Base-by-base conservation (phyloP, 2,329 filamentous ascomycete genomes). In the Davidsoniella australis region DNA sequence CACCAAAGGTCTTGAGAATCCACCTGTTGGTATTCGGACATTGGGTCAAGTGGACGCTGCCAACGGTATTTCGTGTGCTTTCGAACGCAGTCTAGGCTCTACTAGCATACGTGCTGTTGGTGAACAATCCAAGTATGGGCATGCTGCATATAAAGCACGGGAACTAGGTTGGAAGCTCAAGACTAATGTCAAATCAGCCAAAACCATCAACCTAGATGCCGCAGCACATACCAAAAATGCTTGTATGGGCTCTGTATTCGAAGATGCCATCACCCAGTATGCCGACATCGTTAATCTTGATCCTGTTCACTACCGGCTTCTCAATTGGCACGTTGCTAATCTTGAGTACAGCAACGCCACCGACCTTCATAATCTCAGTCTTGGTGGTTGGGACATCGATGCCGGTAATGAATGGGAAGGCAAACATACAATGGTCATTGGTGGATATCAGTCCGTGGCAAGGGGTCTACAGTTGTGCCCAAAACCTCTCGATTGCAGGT, bases 241-340 rank as follows among this genome's bases (percentile, higher is more conserved):
- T 20, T 94, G 85, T 0, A 68, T 98, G 9, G 91, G 91, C 1
- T 82, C 82, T n/a, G 83, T 93, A 2, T 83, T 96, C 68, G 86
- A 98, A 58, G 80, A 87, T 55, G 85, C 87, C n/a, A 80, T 98
- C 53, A 73, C 73, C 16, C 88, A 96, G 62, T 98, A 94, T 61
- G 81, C 84, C 58, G 71, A 75, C 29, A 74, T 98, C 45, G 73
- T 96, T 24, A 81, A 94, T 52, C 67, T 98, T 47, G 85, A 79
- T 12, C 76, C 88, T 1, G 84, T 86, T 60, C 91, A 98, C 59
- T 80, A 94, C 63, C 78, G 91, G 42, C 70, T 98, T 14, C 73
- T 96, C 59, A 98, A 95, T 60, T 98, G 91, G 91, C 93, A 98
- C 63, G 83, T 95, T 62, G 93, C 93, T 55, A 98, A 98, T 60